phyloP scores from a whole-genome alignment of 2,329 filamentous ascomycete species.

The Tolypocladium endophyticum region DNA sequence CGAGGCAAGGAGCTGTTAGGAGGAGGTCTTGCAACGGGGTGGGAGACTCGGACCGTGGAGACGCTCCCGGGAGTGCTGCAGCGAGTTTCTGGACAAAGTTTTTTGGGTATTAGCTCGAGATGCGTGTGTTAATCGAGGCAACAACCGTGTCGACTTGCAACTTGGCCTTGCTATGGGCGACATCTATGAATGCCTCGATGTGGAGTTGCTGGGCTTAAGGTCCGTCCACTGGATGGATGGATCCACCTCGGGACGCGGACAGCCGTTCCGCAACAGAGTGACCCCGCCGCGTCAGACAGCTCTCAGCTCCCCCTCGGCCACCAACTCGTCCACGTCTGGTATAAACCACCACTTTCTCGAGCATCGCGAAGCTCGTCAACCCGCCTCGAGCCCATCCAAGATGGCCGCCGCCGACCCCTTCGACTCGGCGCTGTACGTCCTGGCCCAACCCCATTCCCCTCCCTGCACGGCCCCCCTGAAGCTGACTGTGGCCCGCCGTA shows the following conservation, averaged over 20 bases:
- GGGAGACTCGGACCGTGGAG: neutral
- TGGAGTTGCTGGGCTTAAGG: neutral
- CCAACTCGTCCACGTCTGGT: neutral
- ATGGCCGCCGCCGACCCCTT: conserved; percentile 50
- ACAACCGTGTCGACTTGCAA: neutral
- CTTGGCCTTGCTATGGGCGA: neutral
- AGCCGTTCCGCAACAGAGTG: neutral
- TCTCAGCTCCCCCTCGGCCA: neutral
- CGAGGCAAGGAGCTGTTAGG: too few species aligned
- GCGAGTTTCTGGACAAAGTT: neutral
- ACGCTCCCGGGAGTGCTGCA: neutral
- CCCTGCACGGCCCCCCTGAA: neutral
- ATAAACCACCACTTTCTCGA: neutral
- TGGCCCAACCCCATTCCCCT: neutral
- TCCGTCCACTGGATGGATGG: neutral
- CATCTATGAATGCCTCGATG: neutral
- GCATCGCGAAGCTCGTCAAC: neutral
- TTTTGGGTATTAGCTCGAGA: neutral
- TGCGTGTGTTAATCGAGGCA: neutral
- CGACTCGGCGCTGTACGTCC: conserved; percentile 60
- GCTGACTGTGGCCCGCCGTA: conserved; percentile 23
- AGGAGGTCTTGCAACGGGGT: too few species aligned
- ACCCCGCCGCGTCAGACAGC: neutral
- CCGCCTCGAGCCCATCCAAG: neutral
- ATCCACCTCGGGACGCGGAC: neutral